Conservation (phyloP, 2,329 filamentous ascomycete genomes). For the Penicillium sp. region DNA sequence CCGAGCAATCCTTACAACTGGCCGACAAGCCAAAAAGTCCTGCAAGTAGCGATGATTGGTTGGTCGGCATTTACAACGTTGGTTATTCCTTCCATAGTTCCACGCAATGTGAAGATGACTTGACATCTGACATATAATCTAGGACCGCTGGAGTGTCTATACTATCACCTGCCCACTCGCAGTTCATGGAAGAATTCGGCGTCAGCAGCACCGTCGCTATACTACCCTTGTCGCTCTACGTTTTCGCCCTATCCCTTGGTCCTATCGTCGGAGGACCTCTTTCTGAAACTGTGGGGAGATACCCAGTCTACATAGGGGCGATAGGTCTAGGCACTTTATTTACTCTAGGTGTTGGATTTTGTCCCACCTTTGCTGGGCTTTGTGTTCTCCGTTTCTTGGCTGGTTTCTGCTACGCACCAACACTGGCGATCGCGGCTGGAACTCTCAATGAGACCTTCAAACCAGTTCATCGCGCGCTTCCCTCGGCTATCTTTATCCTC, state of each 20-base stretch:
- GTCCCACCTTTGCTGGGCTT: conserved; percentile 10
- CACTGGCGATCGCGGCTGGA: conserved; percentile 18
- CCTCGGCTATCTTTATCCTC: conserved; percentile 22
- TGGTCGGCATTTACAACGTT: conserved; percentile 20
- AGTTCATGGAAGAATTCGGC: conserved; percentile 18
- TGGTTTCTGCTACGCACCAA: conserved; percentile 19
- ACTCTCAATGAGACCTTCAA: conserved; percentile 25
- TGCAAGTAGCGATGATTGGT: conserved; percentile 17
- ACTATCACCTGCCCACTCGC: conserved; percentile 13
- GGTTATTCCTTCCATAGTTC: background rate
- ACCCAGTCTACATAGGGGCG: conserved; percentile 20
- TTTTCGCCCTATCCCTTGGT: conserved; percentile 19
- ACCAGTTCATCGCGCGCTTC: conserved; percentile 17
- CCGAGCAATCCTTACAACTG: conserved; percentile 22
- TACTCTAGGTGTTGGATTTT: conserved; percentile 18
- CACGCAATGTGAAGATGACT: too few species aligned
- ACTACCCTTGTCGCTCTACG: conserved; percentile 20
- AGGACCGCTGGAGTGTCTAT: conserved; percentile 20
- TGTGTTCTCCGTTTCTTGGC: conserved; percentile 20
- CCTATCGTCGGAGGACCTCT: conserved; percentile 27
- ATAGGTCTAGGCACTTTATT: conserved; percentile 18
- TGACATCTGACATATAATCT: background rate
- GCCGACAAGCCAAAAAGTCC: conserved; percentile 9
- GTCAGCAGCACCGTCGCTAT: conserved; percentile 18
- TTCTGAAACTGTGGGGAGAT: conserved; percentile 26